Evolutionary conservation across 768 basidiomycete genomes (phyloP).

Genomic region (Rhodotorula babjevae): DNA sequence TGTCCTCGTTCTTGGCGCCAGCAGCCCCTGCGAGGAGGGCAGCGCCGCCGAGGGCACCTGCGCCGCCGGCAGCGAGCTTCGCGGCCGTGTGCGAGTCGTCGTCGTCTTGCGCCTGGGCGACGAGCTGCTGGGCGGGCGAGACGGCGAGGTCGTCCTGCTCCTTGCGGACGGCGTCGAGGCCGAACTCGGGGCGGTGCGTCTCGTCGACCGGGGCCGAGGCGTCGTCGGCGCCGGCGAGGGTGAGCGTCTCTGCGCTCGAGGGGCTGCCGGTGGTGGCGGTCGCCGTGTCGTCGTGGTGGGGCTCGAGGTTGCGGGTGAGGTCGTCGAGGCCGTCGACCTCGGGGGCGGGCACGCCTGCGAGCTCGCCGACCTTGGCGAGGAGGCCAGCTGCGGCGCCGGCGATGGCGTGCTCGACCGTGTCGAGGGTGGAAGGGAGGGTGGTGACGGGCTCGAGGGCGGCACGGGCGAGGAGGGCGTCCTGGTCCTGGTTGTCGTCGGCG

Average conservation of each 20-base stretch:
- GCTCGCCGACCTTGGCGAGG: not conserved
- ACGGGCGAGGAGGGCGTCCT: too few species aligned
- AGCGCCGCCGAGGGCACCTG: slow-evolving; percentile 5
- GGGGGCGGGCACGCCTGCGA: slow-evolving; percentile 1
- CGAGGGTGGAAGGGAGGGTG: too few species aligned
- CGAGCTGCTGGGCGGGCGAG: slow-evolving; percentile 23
- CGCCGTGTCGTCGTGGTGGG: not conserved
- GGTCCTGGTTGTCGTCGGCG: not conserved
- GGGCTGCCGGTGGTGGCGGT: not conserved
- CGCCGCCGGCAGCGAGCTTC: slow-evolving; percentile 1
- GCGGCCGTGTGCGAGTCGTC: not conserved
- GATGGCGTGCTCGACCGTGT: not conserved
- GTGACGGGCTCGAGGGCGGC: not conserved
- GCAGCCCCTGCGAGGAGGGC: slow-evolving; percentile 15
- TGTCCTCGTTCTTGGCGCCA: slow-evolving; percentile 17
- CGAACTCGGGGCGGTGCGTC: slow-evolving; percentile 8
- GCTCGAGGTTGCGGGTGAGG: not conserved
- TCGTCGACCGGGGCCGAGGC: not conserved
- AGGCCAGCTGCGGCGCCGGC: slow-evolving; percentile 1
- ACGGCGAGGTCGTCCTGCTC: not conserved
- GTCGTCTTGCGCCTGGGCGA: not conserved
- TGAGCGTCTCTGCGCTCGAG: not conserved
- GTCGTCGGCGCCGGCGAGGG: too few species aligned
- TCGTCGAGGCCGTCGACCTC: slow-evolving; percentile 9
- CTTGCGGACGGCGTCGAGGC: slow-evolving; percentile 2